Evolutionary conservation across 176 grass and related monocot species (phyloP).

Genomic region (sorghum (Sorghum bicolor)): Sorghum_bicolor_NCBIv3 NC_012870.2:6410501-6411000

Average conservation of each 20-base stretch:
- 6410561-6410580: not conserved
- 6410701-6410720: not conserved
- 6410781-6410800: not conserved
- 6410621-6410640: not conserved
- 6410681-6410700: not conserved
- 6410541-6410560: slow-evolving; percentile 9
- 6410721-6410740: not conserved
- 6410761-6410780: not conserved
- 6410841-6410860: not conserved
- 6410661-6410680: not conserved
- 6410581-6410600: slow-evolving; percentile 12
- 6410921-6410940: slow-evolving; percentile 35
- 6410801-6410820: not conserved
- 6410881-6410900: not conserved
- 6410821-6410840: not conserved
- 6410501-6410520: not conserved
- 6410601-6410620: not conserved
- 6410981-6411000: slow-evolving; percentile 33
- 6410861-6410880: not conserved
- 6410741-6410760: not conserved
- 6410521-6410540: not conserved
- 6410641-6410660: not conserved
- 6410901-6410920: not conserved
- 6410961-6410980: not conserved
- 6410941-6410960: slow-evolving; percentile 29